Evolutionary conservation across 2,329 filamentous ascomycete species (phyloP).

Genomic region (Hypoxylon rubiginosum): DNA sequence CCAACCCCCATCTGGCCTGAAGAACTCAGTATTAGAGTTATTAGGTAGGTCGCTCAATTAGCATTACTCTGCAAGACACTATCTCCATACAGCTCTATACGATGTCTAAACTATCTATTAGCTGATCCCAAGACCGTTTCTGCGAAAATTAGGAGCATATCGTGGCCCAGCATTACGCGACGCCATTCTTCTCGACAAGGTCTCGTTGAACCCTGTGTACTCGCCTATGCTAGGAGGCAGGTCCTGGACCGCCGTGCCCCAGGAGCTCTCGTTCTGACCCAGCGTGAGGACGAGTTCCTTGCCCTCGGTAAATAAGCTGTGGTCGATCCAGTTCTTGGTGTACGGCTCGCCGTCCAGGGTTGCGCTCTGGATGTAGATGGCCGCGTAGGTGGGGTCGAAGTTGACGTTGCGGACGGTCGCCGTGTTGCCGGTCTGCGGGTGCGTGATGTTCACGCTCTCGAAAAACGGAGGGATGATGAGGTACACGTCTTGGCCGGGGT

Average conservation of each 20-base stretch:
- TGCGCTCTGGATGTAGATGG: constrained; percentile 75
- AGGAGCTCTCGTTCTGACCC: constrained; percentile 71
- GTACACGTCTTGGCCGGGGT: constrained; percentile 77
- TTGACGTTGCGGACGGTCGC: constrained; percentile 72
- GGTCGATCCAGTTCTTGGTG: constrained; percentile 75
- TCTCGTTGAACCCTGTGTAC: constrained; percentile 53
- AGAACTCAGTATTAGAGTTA: background rate
- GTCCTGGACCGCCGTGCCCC: constrained; percentile 72
- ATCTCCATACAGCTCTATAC: constrained; percentile 20
- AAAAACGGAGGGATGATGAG: constrained; percentile 80
- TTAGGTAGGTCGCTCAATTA: constrained; percentile 12
- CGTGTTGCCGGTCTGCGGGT: constrained; percentile 69
- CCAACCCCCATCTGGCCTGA: background rate
- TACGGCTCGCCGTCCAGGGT: constrained; percentile 72
- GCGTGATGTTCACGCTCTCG: constrained; percentile 68
- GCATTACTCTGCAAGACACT: constrained; percentile 14
- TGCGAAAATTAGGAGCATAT: constrained; percentile 24
- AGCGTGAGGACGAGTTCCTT: constrained; percentile 73
- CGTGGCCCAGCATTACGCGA: constrained; percentile 17
- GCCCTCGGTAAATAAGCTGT: constrained; percentile 76
- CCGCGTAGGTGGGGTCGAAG: constrained; percentile 70
- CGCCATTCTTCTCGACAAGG: constrained; percentile 16
- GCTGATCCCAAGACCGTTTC: constrained; percentile 16
- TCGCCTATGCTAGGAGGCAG: constrained; percentile 70
- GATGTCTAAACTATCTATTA: constrained; percentile 1